Evolutionary conservation across 305 asterid genomes (phyloP), one percentile per base, ranked within the genome.

Genomic region (Coffea humblotiana): DNA sequence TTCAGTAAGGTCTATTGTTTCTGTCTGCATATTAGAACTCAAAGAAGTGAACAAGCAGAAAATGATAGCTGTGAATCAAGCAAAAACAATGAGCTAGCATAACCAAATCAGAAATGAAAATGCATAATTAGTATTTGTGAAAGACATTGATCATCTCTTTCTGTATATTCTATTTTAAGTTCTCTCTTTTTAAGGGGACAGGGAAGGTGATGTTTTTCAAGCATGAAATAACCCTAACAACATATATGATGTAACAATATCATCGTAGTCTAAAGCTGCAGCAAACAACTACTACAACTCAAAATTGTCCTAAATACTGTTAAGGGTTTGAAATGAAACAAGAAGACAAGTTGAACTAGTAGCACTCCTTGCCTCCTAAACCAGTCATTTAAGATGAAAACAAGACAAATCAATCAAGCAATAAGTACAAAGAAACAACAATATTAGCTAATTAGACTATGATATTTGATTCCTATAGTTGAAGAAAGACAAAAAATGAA

Each of bases 1-100:
- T 75, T 94, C 97, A 77, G 88, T 51, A 88, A 95, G 88, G 88
- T 95, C 97, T 60, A 95, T 84, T 74, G 95, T 94, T 87, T 94
- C 99, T 58, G 99, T 91, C 99, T 93, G 93, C 80, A 89, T 79
- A 82, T 72, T 73, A 70, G 75, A 78, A 78, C 74, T 69, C 64
- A 79, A 80, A 10, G 49, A 79, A 79, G 25, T 65, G 32, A 63
- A n/a, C 45, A 64, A 63, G n/a, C 58, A 47, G 60, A 19, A 16
- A 52, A 71, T 8, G 29, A 54, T 32, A 60, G 51, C 54, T 47
- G 1, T 12, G 56, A 45, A 32, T 35, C 29, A 54, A 56, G 76
- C 37, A 56, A 78, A 77, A 66, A 65, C 21, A 37, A 35, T 9
- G 29, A 60, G 60, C 29, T 27, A 25, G 29, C 25, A 35, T 10